These are phyloP conservation scores for Craspedostauros australis DNA, from an alignment of 108 stramenopile species.

Conservation along the genomic window DNA sequence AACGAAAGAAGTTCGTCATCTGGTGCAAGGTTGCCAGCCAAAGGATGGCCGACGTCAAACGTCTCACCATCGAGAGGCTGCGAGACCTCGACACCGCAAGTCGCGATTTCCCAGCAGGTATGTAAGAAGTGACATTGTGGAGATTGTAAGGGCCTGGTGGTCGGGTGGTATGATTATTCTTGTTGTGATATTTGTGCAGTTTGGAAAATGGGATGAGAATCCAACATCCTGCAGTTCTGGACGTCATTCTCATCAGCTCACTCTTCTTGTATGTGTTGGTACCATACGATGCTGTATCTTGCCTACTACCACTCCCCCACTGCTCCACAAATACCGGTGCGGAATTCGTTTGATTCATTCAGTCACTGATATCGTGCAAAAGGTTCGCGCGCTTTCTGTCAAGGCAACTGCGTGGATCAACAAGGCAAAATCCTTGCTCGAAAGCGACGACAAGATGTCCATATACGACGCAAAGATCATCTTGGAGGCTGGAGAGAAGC, in stretches of 20 bases:
- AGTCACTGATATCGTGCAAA: constrained; percentile 55
- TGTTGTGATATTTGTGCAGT: too few relatives aligned
- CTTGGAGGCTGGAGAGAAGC: constrained; percentile 47
- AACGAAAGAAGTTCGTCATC: constrained; percentile 49
- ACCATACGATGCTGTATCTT: too few relatives aligned
- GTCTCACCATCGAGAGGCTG: constrained; percentile 46
- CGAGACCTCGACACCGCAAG: constrained; percentile 38
- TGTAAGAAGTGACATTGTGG: too few relatives aligned
- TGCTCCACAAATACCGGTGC: too few relatives aligned
- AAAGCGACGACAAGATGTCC: constrained; percentile 38
- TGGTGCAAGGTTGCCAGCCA: constrained; percentile 52
- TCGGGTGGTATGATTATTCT: too few relatives aligned
- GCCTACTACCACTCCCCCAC: too few relatives aligned
- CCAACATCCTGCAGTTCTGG: too few relatives aligned
- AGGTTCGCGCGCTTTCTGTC: constrained; percentile 35
- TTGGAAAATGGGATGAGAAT: too few relatives aligned
- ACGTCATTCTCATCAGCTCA: too few relatives aligned
- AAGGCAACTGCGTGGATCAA: constrained; percentile 40
- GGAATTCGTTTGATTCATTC: background rate
- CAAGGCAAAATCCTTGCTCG: constrained; percentile 18
- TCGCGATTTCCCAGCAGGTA: constrained; percentile 53
- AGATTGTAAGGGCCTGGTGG: too few relatives aligned
- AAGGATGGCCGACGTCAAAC: constrained; percentile 47
- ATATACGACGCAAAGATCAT: constrained; percentile 50
- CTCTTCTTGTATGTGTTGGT: too few relatives aligned